Evolutionary conservation across 768 basidiomycete species (phyloP), one percentile per base, ranked within the genome.

Genomic region (Tricholoma matsutake): DNA sequence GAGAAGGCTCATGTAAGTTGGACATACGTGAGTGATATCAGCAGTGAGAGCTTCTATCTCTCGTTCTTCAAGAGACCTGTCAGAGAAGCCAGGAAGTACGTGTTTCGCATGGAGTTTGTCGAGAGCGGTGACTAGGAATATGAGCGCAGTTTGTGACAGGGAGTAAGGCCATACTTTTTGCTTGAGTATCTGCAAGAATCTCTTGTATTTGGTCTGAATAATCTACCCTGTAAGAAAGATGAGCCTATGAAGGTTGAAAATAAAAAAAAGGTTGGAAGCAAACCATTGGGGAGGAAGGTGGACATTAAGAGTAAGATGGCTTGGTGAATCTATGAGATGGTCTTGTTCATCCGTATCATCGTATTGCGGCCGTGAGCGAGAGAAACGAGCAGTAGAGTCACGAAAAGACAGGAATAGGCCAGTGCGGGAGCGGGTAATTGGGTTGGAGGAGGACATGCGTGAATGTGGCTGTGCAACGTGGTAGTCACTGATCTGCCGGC

Each of bases 61-160:
- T 62, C 87, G 83, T 76, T 98, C 96, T 76, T 99, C 96, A 4
- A 87, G 87, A 2, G 91, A 81, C 56, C 97, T 90, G 83, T 99
- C 97, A 71, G 94, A 85, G 73, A 99, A 99, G 0, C 96, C 96
- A 65, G 97, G 97, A 6, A 99, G 84, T 60, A 89, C 90, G 73
- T 97, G 96, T 72, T 92, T 97, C 65, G 96, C 92, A 67, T 99
- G 96, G 4, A 99, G 86, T 73, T 92, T 97, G 74, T 98, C 97
- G 41, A 99, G 87, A 6, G 84, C 76, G n/a, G 80, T 75, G 69
- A 98, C 97, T 98, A 73, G 65, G 58, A 35, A 59, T 47, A 54
- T 55, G 61, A 67, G 63, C 58, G 65, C 56, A 57, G 64, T 37
- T 55, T 60, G 55, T 62, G 64, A 62, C 67, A 64, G 54, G 59